Evolutionary conservation across 371 early-diverging fungal species (phyloP), one percentile per base, ranked within the genome.

Genomic region (Phascolomyces articulosus): DNA sequence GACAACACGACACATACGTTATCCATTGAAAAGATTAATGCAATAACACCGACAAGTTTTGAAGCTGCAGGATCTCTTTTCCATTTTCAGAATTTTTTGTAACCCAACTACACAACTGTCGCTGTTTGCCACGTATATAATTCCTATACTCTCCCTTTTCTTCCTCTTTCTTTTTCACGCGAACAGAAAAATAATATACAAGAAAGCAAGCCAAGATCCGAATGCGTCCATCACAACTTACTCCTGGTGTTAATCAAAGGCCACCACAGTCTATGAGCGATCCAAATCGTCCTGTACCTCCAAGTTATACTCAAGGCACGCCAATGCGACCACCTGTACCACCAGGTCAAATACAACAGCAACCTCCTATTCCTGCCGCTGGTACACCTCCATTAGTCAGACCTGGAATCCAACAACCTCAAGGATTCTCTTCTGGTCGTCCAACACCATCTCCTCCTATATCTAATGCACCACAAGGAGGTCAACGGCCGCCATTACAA

Each of bases 191-290:
- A 34, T 9, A 34, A 34, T 0, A 34, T 9, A 2, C 6, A 34
- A 34, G 11, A 34, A 34, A 58, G 66, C 66, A 28, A 59, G 58
- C 40, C 60, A 68, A 55, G 44, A 62, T 51, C 63, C 68, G n/a
- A 53, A 61, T 57, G 58, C 58, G 48, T 48, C 77, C 67, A 60
- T 69, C 63, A 29, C 70, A 68, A 28, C 49, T n/a, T 40, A 16
- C 56, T 60, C 66, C 34, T 34, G 38, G 18, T 34, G 34, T 34
- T 31, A 23, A n/a, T n/a, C 56, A 29, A 38, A 66, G 74, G 68
- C 77, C 74, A 31, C 72, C 69, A 34, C 34, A 34, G 11, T 11
- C 34, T 9, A 70, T 78, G 54, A 60, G 60, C 34, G 63, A 70
- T 58, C 64, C 73, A 26, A 57, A 60, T 34, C 64, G 62, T 51